These are phyloP conservation scores for Ilyonectria robusta DNA, from an alignment of 2,329 filamentous ascomycete genomes.

Conservation along the genomic window DNA sequence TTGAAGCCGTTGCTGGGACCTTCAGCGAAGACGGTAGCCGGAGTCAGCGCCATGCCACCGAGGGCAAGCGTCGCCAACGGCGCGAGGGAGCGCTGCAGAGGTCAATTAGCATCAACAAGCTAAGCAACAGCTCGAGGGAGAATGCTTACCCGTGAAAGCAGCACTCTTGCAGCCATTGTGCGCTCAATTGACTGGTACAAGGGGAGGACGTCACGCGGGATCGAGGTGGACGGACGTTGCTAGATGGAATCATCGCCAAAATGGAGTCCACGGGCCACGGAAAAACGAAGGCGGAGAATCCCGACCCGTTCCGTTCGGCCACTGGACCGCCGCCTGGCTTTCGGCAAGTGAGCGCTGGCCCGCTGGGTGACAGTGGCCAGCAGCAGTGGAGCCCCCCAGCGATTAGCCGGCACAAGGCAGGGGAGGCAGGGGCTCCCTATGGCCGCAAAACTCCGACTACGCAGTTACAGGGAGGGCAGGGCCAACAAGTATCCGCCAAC, in stretches of 20 bases:
- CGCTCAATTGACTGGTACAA: slow-evolving; percentile 61
- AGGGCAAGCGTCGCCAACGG: slow-evolving; percentile 68
- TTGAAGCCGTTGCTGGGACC: slow-evolving; percentile 55
- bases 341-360: neutral
- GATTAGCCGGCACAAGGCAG: slow-evolving; percentile 24
- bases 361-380: neutral
- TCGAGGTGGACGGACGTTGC: slow-evolving; percentile 42
- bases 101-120: slow-evolving; percentile 48
- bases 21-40: slow-evolving; percentile 67
- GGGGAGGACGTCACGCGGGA: slow-evolving; percentile 46
- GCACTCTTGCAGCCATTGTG: slow-evolving; percentile 73
- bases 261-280: slow-evolving; percentile 42
- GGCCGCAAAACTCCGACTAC: slow-evolving; percentile 32
- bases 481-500: slow-evolving; percentile 17
- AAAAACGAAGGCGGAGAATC: slow-evolving; percentile 50
- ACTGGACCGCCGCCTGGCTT: slow-evolving; percentile 18
- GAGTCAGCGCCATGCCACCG: slow-evolving; percentile 63
- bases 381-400: slow-evolving; percentile 15
- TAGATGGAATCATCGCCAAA: slow-evolving; percentile 37
- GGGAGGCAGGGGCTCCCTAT: slow-evolving; percentile 16
- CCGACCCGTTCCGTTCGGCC: slow-evolving; percentile 43
- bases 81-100: slow-evolving; percentile 64
- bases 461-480: slow-evolving; percentile 18
- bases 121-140: slow-evolving; percentile 22
- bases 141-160: slow-evolving; percentile 67